Evolutionary conservation across 2,329 filamentous ascomycete species (phyloP).

Genomic region (Monosporascus sp.): DNA sequence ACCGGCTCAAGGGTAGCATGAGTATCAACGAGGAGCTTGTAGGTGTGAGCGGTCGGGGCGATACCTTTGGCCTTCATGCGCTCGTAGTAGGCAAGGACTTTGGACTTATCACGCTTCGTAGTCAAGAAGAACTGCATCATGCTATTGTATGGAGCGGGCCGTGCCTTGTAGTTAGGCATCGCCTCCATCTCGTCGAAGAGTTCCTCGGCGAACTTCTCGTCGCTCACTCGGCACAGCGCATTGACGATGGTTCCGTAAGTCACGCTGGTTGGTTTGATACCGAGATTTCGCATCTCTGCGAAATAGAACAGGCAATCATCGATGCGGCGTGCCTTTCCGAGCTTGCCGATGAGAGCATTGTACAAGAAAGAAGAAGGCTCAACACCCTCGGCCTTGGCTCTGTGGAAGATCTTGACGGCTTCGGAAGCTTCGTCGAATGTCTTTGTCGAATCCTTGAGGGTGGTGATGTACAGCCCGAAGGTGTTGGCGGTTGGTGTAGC

Average conservation of each 20-base stretch:
- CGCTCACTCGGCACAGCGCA: slow-evolving; percentile 90
- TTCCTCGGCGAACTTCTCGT: slow-evolving; percentile 96
- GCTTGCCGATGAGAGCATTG: slow-evolving; percentile 96
- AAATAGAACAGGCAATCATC: slow-evolving; percentile 99
- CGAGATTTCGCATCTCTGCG: slow-evolving; percentile 88
- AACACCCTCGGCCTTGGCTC: slow-evolving; percentile 87
- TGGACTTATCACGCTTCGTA: slow-evolving; percentile 90
- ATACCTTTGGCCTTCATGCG: slow-evolving; percentile 88
- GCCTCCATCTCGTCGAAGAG: slow-evolving; percentile 99
- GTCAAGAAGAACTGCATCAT: slow-evolving; percentile 99
- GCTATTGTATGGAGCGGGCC: slow-evolving; percentile 95
- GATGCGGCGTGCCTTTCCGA: slow-evolving; percentile 94
- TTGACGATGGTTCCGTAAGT: slow-evolving; percentile 99
- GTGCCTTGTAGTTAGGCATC: slow-evolving; percentile 97
- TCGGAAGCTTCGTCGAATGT: slow-evolving; percentile 97
- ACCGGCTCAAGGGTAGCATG: slow-evolving; percentile 90
- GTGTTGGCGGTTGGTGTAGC: slow-evolving; percentile 93
- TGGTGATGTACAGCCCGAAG: slow-evolving; percentile 98
- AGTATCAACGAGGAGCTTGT: slow-evolving; percentile 94
- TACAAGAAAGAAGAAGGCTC: slow-evolving; percentile 96
- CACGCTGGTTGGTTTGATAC: slow-evolving; percentile 92
- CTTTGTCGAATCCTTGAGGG: slow-evolving; percentile 92
- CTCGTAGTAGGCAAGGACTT: slow-evolving; percentile 91
- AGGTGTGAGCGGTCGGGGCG: slow-evolving; percentile 88
- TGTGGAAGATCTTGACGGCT: slow-evolving; percentile 94